These are phyloP conservation scores for Skeletonema potamos DNA, from an alignment of 108 stramenopile genomes.

Conservation along the genomic window DNA sequence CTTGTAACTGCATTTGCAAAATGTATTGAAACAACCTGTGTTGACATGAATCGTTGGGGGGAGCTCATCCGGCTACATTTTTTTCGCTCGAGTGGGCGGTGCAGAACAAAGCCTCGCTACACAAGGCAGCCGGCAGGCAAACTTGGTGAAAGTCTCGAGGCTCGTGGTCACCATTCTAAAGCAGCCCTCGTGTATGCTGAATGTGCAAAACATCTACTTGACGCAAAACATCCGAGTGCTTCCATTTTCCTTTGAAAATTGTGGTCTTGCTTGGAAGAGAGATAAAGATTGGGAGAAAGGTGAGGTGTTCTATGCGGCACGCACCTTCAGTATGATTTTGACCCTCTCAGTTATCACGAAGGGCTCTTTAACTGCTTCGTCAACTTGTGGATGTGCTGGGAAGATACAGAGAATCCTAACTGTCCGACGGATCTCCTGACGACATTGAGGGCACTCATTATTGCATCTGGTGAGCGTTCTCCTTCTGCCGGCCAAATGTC, in stretches of 20 bases:
- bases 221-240: neutral
- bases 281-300: neutral
- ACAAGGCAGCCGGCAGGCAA: neutral
- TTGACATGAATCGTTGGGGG: neutral
- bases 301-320: neutral
- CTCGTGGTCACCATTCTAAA: neutral
- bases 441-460: neutral
- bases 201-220: neutral
- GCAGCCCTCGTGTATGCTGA: neutral
- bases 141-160: neutral
- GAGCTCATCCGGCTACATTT: neutral
- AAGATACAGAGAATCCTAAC: neutral
- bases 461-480: neutral
- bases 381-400: neutral
- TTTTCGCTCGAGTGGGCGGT: neutral
- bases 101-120: neutral
- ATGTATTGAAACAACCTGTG: neutral
- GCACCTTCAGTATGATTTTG: neutral
- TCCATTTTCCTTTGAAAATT: neutral
- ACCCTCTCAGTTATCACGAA: neutral
- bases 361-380: neutral
- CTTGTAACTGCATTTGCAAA: neutral
- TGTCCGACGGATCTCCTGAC: neutral
- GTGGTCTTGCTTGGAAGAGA: neutral
- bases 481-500: neutral